phyloP scores from a whole-genome alignment of 1,139 yeast genomes.

The Zygoascus hellenicus region DNA sequence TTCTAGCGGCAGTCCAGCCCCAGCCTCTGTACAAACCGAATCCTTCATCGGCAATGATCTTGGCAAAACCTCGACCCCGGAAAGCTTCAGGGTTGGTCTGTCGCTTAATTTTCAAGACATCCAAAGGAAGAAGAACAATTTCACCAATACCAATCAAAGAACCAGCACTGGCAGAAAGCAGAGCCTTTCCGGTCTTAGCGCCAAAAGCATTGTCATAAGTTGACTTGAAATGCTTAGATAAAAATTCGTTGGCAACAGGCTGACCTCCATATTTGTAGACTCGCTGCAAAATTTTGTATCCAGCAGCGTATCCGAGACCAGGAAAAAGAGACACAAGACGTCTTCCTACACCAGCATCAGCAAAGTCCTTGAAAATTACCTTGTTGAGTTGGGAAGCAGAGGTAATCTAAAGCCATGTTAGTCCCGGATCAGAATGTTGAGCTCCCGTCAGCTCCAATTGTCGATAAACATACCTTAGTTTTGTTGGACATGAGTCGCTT shows the following conservation, averaged over 20 bases:
- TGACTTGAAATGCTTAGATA: constrained; percentile 66
- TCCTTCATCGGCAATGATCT: constrained; percentile 85
- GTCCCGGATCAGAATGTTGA: background rate
- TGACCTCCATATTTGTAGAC: constrained; percentile 99
- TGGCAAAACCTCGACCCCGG: constrained; percentile 92
- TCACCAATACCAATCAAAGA: constrained; percentile 97
- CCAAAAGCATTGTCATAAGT: constrained; percentile 76
- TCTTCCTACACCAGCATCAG: constrained; percentile 60
- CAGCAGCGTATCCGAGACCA: constrained; percentile 97
- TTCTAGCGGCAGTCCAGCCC: constrained; percentile 99
- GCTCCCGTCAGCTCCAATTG: background rate
- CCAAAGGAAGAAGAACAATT: constrained; percentile 89
- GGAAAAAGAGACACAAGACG: constrained; percentile 87
- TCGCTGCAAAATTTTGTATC: constrained; percentile 92
- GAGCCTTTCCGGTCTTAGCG: constrained; percentile 91
- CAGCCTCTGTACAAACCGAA: constrained; percentile 93
- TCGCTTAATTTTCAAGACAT: constrained; percentile 94
- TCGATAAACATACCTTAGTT: constrained; percentile 40
- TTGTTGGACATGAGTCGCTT: constrained; percentile 96
- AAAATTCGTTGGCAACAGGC: constrained; percentile 93
- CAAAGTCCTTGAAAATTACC: constrained; percentile 83
- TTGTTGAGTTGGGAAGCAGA: constrained; percentile 62
- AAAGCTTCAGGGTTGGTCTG: constrained; percentile 98
- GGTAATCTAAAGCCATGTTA: constrained; percentile 38
- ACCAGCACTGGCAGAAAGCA: constrained; percentile 96